Base-by-base conservation (phyloP, 1,139 yeast species). In the Scheffersomyces stambukii region DNA sequence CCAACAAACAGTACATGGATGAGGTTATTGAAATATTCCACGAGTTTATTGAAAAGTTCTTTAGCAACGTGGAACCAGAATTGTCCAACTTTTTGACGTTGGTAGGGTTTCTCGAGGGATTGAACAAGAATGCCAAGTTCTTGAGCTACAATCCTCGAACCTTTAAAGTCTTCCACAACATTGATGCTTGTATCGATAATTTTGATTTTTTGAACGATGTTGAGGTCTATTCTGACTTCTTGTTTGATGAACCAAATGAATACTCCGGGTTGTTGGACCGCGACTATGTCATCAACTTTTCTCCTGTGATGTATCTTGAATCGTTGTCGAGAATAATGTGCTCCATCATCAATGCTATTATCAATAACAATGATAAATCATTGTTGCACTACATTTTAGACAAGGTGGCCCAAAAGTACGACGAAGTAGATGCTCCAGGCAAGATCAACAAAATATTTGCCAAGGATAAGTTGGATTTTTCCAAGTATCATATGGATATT, bases 281-380 rank as follows among this genome's bases (percentile, higher is more conserved):
- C 28, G 67, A 59, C 18, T 50, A 52, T 27, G 42, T 53, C 29
- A 40, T 51, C 36, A 59, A 55, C 31, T 50, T 63, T 37, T 50
- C 64, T 1, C 73, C 77, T 37, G 47, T 77, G 52, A 55, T 68
- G 54, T 52, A 55, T 47, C 44, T 68, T 51, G 62, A 78, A 50
- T 38, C 61, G 32, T 48, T 67, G 48, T 52, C 75, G 51, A 40
- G 57, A 47, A 44, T 64, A 36, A 60, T 62, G 64, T 46, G 53
- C 33, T 41, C 60, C 9, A 54, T 64, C 23, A 45, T 61, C 27
- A 54, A 48, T 36, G 39, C 52, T 2, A 53, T 64, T 28, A 41
- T 63, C 22, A 50, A 44, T 6, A 57, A 52, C 32, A 38, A 42
- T 4, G 38, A 43, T 8, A 31, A 35, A 9, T 42, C 57, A 0